These are phyloP conservation scores for Boletus smithii DNA, from an alignment of 1,284 basidiomycete species.

Conservation along the genomic window DNA sequence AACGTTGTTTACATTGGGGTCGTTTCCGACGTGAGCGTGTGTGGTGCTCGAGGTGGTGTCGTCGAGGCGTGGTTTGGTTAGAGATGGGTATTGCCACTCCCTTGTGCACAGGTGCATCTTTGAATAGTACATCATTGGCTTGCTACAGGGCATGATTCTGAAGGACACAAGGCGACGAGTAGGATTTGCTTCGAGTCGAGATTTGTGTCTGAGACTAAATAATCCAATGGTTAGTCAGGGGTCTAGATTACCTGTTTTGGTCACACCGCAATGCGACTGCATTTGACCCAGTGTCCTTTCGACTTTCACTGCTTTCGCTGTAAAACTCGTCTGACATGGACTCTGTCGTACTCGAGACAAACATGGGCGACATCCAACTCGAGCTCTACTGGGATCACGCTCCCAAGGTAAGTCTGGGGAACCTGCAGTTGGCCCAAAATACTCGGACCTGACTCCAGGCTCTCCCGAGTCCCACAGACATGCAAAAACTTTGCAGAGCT, in stretches of 20 bases:
- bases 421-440: background rate
- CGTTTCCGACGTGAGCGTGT: slow-evolving; percentile 51
- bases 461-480: slow-evolving; percentile 51
- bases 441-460: background rate
- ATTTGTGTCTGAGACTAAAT: too few species aligned
- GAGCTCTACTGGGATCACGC: slow-evolving; percentile 92
- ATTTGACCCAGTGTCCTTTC: too few species aligned
- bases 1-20: slow-evolving; percentile 70
- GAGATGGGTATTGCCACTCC: too few species aligned
- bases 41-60: too few species aligned
- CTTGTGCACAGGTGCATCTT: too few species aligned
- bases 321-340: slow-evolving; percentile 34
- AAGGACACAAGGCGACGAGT: too few species aligned
- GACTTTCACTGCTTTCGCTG: background rate
- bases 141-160: too few species aligned
- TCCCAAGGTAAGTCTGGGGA: slow-evolving; percentile 59
- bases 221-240: background rate
- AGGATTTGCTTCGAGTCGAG: too few species aligned
- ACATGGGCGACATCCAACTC: slow-evolving; percentile 80
- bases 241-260: slow-evolving; percentile 3
- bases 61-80: too few species aligned
- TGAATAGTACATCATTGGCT: too few species aligned
- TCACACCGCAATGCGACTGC: too few species aligned
- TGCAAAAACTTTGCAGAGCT: slow-evolving; percentile 92
- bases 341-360: slow-evolving; percentile 81